phyloP scores from a whole-genome alignment of 176 grass and related monocot species.

The Carex littledalei region DNA sequence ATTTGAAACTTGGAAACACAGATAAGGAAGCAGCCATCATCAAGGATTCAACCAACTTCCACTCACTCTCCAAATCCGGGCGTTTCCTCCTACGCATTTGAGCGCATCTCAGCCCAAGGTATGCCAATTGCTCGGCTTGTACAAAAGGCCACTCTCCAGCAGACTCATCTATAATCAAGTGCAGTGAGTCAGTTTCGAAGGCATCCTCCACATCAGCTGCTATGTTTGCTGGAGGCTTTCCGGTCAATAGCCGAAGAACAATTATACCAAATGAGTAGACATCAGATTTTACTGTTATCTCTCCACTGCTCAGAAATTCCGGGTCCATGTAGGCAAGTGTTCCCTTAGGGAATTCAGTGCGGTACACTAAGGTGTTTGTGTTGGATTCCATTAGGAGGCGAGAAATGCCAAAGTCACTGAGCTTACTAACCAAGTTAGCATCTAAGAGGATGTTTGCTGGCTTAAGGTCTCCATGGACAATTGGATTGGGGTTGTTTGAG shows the following conservation, averaged over 20 bases:
- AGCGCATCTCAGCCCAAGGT: slow-evolving; percentile 31
- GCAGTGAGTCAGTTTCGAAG: slow-evolving; percentile 20
- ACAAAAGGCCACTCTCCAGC: slow-evolving; percentile 50
- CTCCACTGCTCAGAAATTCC: slow-evolving; percentile 36
- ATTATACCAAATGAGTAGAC: slow-evolving; percentile 48
- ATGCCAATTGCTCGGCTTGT: slow-evolving; percentile 42
- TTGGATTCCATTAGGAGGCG: slow-evolving; percentile 30
- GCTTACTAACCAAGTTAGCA: slow-evolving; percentile 44
- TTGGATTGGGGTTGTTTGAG: slow-evolving; percentile 32
- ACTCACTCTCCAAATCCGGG: slow-evolving; percentile 20
- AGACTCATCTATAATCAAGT: slow-evolving; percentile 36
- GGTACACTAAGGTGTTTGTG: slow-evolving; percentile 35
- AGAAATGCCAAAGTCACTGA: slow-evolving; percentile 52
- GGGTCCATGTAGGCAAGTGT: slow-evolving; percentile 47
- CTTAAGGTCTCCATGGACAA: slow-evolving; percentile 56
- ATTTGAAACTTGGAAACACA: background rate
- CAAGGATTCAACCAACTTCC: slow-evolving; percentile 31
- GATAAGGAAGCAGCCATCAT: slow-evolving; percentile 24
- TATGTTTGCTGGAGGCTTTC: slow-evolving; percentile 25
- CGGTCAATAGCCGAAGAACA: slow-evolving; percentile 43
- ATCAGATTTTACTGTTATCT: slow-evolving; percentile 39
- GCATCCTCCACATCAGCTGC: slow-evolving; percentile 34
- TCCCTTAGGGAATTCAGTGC: slow-evolving; percentile 24
- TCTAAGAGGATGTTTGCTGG: slow-evolving; percentile 66
- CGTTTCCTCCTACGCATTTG: slow-evolving; percentile 27